Evolutionary conservation across 2,329 filamentous ascomycete genomes (phyloP).

Genomic region (Cercospora sp.): DNA sequence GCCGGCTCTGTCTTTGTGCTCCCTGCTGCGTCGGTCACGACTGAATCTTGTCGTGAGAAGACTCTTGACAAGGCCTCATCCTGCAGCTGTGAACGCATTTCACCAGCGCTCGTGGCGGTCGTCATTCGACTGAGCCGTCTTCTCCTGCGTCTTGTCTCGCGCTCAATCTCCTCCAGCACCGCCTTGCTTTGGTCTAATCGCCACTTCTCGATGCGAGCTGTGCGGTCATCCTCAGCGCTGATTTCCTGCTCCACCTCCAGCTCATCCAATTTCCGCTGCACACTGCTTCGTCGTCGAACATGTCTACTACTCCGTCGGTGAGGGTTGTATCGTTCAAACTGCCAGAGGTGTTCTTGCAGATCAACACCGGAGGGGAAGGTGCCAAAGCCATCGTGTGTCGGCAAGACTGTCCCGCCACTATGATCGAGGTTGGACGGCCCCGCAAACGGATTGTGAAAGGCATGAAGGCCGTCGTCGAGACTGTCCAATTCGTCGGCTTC

Average conservation of each 20-base stretch:
- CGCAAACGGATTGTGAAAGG: constrained; percentile 66
- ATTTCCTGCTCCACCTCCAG: constrained; percentile 52
- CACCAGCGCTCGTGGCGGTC: constrained; percentile 19
- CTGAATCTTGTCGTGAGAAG: constrained; percentile 31
- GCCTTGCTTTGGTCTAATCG: constrained; percentile 84
- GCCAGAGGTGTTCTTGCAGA: constrained; percentile 82
- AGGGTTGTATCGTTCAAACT: constrained; percentile 83
- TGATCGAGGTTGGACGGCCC: constrained; percentile 54
- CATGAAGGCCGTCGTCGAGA: constrained; percentile 85
- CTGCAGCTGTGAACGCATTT: constrained; percentile 19
- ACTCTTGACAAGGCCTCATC: constrained; percentile 24
- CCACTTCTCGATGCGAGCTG: constrained; percentile 86
- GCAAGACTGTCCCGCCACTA: constrained; percentile 70
- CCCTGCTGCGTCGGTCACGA: constrained; percentile 24
- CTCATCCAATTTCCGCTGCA: constrained; percentile 58
- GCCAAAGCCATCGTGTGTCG: constrained; percentile 86
- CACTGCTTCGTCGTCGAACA: constrained; percentile 55
- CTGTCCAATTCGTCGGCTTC: constrained; percentile 68
- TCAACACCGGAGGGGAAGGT: constrained; percentile 63
- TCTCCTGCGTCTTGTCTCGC: constrained; percentile 66
- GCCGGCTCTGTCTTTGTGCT: constrained; percentile 32
- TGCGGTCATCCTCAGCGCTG: constrained; percentile 68
- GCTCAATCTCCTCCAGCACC: constrained; percentile 84
- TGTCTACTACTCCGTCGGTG: constrained; percentile 58
- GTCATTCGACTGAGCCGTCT: constrained; percentile 64